Evolutionary conservation across 352 stramenopile species (phyloP).

Genomic region (Globisporangium splendens): DNA sequence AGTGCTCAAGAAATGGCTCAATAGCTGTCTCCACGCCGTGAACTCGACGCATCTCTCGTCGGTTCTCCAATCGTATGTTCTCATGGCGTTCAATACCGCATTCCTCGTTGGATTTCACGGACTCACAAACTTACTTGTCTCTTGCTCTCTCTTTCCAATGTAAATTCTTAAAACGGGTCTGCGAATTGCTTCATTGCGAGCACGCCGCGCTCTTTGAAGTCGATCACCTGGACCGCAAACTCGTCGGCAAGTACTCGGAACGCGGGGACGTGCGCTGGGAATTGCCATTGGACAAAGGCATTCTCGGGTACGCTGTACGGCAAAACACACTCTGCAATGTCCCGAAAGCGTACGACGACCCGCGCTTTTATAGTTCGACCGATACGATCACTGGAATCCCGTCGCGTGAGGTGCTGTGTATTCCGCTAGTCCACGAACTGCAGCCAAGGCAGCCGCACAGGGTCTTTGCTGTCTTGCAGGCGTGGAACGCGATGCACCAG

Average conservation of each 20-base stretch:
- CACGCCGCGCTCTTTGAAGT: slow-evolving; percentile 66
- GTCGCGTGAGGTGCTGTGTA: slow-evolving; percentile 59
- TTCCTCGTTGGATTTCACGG: too few species aligned
- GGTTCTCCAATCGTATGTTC: slow-evolving; percentile 30
- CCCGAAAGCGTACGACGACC: slow-evolving; percentile 61
- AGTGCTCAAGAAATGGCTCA: slow-evolving; percentile 75
- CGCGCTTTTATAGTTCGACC: slow-evolving; percentile 72
- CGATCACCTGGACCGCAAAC: slow-evolving; percentile 32
- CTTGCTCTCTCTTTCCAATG: not conserved
- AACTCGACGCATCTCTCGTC: slow-evolving; percentile 43
- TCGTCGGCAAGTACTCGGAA: slow-evolving; percentile 37
- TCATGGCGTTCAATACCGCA: too few species aligned
- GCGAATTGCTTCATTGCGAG: slow-evolving; percentile 67
- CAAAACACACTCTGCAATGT: slow-evolving; percentile 65
- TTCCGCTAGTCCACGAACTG: slow-evolving; percentile 62
- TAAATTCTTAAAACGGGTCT: slow-evolving; percentile 45
- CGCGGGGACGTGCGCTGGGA: slow-evolving; percentile 46
- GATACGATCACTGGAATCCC: slow-evolving; percentile 60
- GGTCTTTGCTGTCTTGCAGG: slow-evolving; percentile 62
- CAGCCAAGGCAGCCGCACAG: slow-evolving; percentile 26
- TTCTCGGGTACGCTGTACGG: slow-evolving; percentile 45
- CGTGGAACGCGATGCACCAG: slow-evolving; percentile 68
- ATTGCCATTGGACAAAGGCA: slow-evolving; percentile 68
- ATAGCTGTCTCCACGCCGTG: slow-evolving; percentile 58
- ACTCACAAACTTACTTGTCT: too few species aligned